Evolutionary conservation across 148 eudicot genomes (phyloP).

Genomic region (Rhododendron simsii): DNA sequence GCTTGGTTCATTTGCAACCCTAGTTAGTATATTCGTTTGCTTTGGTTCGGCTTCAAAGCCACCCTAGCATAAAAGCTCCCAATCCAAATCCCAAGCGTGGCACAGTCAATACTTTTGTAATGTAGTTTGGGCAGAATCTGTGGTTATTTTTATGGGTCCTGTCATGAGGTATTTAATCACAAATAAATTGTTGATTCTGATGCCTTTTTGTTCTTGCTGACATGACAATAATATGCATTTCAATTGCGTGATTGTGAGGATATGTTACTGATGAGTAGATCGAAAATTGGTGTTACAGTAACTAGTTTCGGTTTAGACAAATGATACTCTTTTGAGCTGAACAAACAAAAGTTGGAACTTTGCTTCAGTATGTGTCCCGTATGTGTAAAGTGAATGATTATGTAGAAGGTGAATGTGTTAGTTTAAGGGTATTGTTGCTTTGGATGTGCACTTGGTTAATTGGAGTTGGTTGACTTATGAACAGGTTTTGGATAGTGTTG

Average conservation of each 20-base stretch:
- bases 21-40: neutral
- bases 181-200: neutral
- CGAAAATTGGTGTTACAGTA: neutral
- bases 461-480: neutral
- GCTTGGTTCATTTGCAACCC: neutral
- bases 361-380: neutral
- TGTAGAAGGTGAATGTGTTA: neutral
- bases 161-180: neutral
- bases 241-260: neutral
- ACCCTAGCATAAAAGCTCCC: neutral
- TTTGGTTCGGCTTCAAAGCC: neutral
- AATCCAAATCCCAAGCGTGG: neutral
- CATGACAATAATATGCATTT: neutral
- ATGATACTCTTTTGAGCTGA: conserved; percentile 3
- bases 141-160: neutral
- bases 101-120: neutral
- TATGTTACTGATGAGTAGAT: neutral
- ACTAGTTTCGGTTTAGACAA: neutral
- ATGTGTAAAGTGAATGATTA: neutral
- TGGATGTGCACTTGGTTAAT: neutral
- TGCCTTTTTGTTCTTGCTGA: neutral
- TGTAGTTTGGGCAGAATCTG: neutral
- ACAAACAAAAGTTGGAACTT: neutral
- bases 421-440: neutral
- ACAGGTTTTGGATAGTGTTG: neutral